These are phyloP conservation scores for Diospyros kaki DNA, from an alignment of 148 eudicot species.

Conservation along the genomic window DNA sequence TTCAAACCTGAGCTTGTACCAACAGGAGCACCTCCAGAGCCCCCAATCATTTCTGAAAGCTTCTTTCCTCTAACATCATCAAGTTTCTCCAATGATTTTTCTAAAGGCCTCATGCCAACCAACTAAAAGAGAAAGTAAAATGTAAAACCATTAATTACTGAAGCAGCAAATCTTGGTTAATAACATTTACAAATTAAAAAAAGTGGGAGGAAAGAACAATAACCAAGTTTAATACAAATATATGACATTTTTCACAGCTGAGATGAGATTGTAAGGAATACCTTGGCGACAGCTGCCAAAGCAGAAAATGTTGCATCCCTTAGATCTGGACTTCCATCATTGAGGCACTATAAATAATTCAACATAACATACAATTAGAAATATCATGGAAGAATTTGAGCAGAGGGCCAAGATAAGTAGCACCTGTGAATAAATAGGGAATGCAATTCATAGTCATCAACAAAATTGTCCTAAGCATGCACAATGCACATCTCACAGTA, in stretches of 20 bases:
- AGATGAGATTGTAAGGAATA: constrained; percentile 9
- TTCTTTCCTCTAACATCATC: constrained; percentile 91
- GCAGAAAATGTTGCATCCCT: constrained; percentile 96
- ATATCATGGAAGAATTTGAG: neutral
- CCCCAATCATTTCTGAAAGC: constrained; percentile 93
- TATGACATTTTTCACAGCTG: neutral
- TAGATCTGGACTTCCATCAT: constrained; percentile 96
- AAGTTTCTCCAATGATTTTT: constrained; percentile 85
- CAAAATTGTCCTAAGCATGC: too few relatives aligned
- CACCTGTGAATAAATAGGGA: too few relatives aligned
- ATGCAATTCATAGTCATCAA: too few relatives aligned
- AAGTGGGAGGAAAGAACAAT: neutral
- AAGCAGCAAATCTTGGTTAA: neutral
- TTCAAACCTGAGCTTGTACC: constrained; percentile 58
- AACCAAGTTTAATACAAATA: neutral
- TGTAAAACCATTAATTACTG: neutral
- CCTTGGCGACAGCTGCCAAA: constrained; percentile 92
- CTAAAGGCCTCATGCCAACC: constrained; percentile 97
- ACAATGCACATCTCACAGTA: too few relatives aligned
- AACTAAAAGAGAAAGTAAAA: constrained; percentile 31
- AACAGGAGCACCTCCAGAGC: constrained; percentile 45
- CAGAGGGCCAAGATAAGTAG: too few relatives aligned
- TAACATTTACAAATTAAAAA: neutral
- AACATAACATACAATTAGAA: neutral
- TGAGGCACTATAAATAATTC: constrained; percentile 50